These are phyloP conservation scores for Davidsoniella australis DNA, from an alignment of 2,329 filamentous ascomycete species.

Conservation along the genomic window DNA sequence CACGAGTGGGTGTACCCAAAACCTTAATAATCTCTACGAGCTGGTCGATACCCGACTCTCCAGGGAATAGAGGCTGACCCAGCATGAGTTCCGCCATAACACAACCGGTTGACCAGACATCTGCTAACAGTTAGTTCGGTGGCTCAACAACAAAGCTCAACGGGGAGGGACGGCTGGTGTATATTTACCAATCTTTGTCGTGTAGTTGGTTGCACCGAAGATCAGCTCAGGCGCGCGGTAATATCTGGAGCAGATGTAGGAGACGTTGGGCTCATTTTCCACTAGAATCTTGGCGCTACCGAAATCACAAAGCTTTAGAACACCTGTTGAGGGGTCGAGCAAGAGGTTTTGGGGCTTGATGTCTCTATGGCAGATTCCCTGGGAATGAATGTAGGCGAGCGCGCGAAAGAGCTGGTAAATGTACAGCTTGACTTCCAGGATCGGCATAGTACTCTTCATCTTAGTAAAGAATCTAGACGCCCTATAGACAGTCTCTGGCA, in stretches of 20 bases:
- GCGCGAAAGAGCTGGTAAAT: conserved; percentile 99
- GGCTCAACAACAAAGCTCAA: background rate
- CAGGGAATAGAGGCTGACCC: conserved; percentile 91
- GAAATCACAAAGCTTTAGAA: conserved; percentile 96
- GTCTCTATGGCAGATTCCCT: conserved; percentile 96
- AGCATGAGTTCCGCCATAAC: conserved; percentile 99
- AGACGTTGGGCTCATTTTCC: conserved; percentile 97
- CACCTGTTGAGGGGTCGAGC: conserved; percentile 74
- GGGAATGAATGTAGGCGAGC: conserved; percentile 95
- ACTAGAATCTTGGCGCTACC: conserved; percentile 97
- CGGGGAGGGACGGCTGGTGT: background rate
- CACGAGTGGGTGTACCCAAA: conserved; percentile 82
- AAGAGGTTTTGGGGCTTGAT: conserved; percentile 98
- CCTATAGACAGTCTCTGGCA: conserved; percentile 95
- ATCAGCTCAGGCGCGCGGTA: conserved; percentile 96
- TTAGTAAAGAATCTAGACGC: conserved; percentile 99
- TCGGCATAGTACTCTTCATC: conserved; percentile 99
- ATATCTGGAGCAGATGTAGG: conserved; percentile 98
- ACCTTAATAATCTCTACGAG: conserved; percentile 99
- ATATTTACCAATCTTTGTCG: conserved; percentile 88
- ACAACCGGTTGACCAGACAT: conserved; percentile 98
- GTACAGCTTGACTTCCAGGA: conserved; percentile 96
- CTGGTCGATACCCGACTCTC: conserved; percentile 96
- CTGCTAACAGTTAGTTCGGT: conserved; percentile 35
- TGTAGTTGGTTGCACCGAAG: conserved; percentile 98